Evolutionary conservation across 108 stramenopile species (phyloP).

Genomic region (Pseudonitzschia pungens): DNA sequence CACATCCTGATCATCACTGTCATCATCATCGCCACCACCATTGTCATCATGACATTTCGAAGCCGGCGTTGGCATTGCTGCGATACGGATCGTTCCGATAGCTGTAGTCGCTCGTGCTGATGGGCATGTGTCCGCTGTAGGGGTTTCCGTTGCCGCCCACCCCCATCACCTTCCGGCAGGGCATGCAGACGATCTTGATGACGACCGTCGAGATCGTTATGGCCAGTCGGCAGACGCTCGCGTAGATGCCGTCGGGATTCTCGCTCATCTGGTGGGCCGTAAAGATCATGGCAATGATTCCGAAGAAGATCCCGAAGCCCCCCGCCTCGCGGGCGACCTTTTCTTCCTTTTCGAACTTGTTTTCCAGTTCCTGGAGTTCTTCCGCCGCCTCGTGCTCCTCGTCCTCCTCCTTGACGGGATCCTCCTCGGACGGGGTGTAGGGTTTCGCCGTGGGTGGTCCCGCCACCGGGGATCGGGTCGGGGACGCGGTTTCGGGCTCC

Average conservation of each 20-base stretch:
- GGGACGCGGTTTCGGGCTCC: neutral
- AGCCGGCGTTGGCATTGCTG: constrained; percentile 28
- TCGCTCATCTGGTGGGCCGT: constrained; percentile 84
- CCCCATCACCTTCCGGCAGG: constrained; percentile 53
- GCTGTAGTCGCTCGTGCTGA: constrained; percentile 47
- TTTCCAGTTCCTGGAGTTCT: constrained; percentile 39
- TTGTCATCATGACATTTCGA: constrained; percentile 34
- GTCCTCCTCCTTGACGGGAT: constrained; percentile 23
- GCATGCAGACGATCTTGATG: constrained; percentile 69
- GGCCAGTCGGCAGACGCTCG: constrained; percentile 54
- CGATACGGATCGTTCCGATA: constrained; percentile 29
- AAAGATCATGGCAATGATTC: constrained; percentile 63
- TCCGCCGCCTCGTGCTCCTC: constrained; percentile 16
- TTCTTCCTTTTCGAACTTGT: constrained; percentile 52
- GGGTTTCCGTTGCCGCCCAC: constrained; percentile 23
- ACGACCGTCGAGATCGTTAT: constrained; percentile 54
- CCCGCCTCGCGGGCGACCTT: constrained; percentile 65
- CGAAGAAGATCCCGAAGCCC: constrained; percentile 57
- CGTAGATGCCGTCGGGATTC: constrained; percentile 81
- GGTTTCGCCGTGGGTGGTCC: constrained; percentile 5
- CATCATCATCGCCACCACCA: neutral
- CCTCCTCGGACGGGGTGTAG: constrained; percentile 7
- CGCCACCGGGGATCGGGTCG: neutral
- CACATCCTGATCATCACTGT: no score
- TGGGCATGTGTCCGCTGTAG: constrained; percentile 44